These are phyloP conservation scores for Penstemon eatonii DNA, from an alignment of 257 asterid species.

Conservation along the genomic window DNA sequence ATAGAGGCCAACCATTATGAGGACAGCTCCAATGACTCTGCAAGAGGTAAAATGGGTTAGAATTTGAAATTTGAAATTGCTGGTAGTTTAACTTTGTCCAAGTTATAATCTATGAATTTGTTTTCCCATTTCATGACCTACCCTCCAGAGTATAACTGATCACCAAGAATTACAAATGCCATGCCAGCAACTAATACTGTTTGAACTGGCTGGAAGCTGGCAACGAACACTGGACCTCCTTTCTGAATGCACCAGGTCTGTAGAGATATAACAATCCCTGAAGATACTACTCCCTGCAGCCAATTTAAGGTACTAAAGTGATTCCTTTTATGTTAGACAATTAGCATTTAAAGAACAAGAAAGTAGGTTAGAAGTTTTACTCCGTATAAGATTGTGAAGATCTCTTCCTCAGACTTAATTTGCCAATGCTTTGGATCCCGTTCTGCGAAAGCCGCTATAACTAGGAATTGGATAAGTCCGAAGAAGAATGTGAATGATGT, in stretches of 20 bases:
- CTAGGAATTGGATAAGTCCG: slow-evolving; percentile 73
- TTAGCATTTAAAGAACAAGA: not conserved
- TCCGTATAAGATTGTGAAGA: slow-evolving; percentile 72
- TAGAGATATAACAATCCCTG: slow-evolving; percentile 74
- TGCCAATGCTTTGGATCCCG: slow-evolving; percentile 68
- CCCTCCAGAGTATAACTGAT: slow-evolving; percentile 78
- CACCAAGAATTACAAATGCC: slow-evolving; percentile 77
- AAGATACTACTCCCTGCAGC: slow-evolving; percentile 79
- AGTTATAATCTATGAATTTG: not conserved
- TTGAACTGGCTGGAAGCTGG: slow-evolving; percentile 91
- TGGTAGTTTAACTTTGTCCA: not conserved
- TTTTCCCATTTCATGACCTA: slow-evolving; percentile 32
- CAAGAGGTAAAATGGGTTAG: slow-evolving; percentile 23
- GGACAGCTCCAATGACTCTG: slow-evolving; percentile 77
- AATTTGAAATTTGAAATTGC: not conserved
- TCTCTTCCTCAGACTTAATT: slow-evolving; percentile 68
- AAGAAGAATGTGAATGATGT: slow-evolving; percentile 84
- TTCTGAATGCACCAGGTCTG: slow-evolving; percentile 92
- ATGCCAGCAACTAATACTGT: slow-evolving; percentile 76
- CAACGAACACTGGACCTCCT: slow-evolving; percentile 89
- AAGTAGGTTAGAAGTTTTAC: slow-evolving; percentile 41
- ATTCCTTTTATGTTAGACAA: not conserved
- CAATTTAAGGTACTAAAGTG: slow-evolving; percentile 19
- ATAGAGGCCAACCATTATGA: slow-evolving; percentile 70
- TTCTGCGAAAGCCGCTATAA: slow-evolving; percentile 76